Percentiles rank a stretch among this genome's conserved stretches.
Evolutionary conservation across 495 filamentous ascomycete species (phyloP).

Genomic region (Jackrogersella multiformis): DNA sequence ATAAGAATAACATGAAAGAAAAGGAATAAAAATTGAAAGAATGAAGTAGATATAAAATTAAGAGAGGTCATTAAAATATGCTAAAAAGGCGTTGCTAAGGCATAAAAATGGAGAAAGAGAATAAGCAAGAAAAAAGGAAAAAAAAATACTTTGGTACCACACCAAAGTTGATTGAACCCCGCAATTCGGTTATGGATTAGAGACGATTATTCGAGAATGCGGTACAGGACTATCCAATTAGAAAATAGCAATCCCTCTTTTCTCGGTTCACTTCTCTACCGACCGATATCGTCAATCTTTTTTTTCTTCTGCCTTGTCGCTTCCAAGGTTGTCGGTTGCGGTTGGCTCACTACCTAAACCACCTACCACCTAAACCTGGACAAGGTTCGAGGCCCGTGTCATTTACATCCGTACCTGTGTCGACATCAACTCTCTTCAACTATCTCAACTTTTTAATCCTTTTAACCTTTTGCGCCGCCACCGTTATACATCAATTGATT

Average conservation of each 20-base stretch:
- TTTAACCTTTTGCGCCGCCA: slow-evolving; percentile 39
- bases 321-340: too few species aligned
- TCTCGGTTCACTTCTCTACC: slow-evolving; percentile 46
- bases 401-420: too few species aligned
- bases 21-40: slow-evolving; percentile 9
- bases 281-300: slow-evolving; percentile 45
- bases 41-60: neutral
- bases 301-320: slow-evolving; percentile 29
- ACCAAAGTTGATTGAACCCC: slow-evolving; percentile 30
- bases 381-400: slow-evolving; percentile 11
- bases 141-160: slow-evolving; percentile 7
- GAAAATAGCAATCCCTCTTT: slow-evolving; percentile 15
- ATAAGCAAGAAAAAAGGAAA: slow-evolving; percentile 12
- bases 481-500: slow-evolving; percentile 35
- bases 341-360: slow-evolving; percentile 25
- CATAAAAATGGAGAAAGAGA: slow-evolving; percentile 1
- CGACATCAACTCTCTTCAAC: slow-evolving; percentile 31
- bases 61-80: neutral
- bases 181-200: slow-evolving; percentile 40
- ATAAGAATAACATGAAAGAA: slow-evolving; percentile 6
- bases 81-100: neutral
- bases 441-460: slow-evolving; percentile 19
- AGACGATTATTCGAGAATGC: slow-evolving; percentile 41
- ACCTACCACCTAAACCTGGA: too few species aligned
- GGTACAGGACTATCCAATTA: slow-evolving; percentile 42